Evolutionary conservation across 2,329 filamentous ascomycete species (phyloP), one percentile per base, ranked within the genome.

Genomic region (Alternaria triticina): DNA sequence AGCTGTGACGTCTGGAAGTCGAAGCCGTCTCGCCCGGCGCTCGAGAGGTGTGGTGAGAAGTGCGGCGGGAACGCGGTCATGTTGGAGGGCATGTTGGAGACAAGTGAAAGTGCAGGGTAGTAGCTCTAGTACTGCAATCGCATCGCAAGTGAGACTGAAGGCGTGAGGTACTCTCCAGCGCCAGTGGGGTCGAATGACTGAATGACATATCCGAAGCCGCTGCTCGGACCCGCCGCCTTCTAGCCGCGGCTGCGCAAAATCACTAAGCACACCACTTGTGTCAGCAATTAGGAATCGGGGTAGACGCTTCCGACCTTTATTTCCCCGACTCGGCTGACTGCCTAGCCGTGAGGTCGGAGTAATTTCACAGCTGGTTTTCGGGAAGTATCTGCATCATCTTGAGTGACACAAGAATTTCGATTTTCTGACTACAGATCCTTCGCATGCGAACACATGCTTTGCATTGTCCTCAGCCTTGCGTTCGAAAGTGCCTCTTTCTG

Each of bases 401-500:
- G 13, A 20, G 36, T 40, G 36, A 40, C 36, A 17, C 36, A 6
- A 40, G 15, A 40, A 40, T 40, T 17, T 17, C n/a, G 9, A 6
- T 40, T 17, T 40, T 11, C 36, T 40, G 36, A 11, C 36, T 40
- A 40, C 9, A 17, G 15, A 40, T 5, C 36, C 36, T 40, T 17
- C 36, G 11, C 36, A 40, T 40, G 36, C 36, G 36, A 40, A 40
- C n/a, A 1, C 1, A 40, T 40, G 0, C 36, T 17, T 1, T 0
- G 10, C 5, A 40, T 0, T 40, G n/a, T 11, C 36, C 36, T 11
- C 36, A 40, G 82, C 62, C 83, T 83, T 25, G 82, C 82, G 82
- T 90, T 92, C 62, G 95, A 92, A 88, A 97, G 92, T 76, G 96
- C 91, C 77, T 97, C 92, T 78, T 97, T 93, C 74, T 97, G 93